Conservation (phyloP, 345 rosid species). For the Geranium brycei region DNA sequence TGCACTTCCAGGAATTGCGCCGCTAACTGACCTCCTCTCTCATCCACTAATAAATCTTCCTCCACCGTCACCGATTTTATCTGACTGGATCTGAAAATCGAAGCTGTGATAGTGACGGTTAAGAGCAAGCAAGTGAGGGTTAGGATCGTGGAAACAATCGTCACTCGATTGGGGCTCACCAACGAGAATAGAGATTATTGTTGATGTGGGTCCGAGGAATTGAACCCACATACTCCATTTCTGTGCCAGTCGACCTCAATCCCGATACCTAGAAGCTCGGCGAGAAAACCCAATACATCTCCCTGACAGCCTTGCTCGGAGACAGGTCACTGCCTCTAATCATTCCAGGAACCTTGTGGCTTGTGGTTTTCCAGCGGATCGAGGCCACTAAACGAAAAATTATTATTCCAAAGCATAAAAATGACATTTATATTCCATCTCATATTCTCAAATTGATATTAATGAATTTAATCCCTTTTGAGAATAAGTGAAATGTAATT, state of each 20-base stretch:
- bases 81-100: constrained; percentile 42
- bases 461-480: no score
- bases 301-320: constrained; percentile 53
- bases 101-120: constrained; percentile 26
- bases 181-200: constrained; percentile 43
- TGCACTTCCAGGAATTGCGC: no score
- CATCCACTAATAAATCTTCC: no score
- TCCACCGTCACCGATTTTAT: constrained; percentile 27
- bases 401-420: no score
- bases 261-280: constrained; percentile 29
- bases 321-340: no score
- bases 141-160: constrained; percentile 36
- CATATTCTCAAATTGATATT: no score
- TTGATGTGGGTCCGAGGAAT: constrained; percentile 44
- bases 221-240: constrained; percentile 64
- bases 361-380: no score
- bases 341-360: no score
- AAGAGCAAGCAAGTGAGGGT: constrained; percentile 42
- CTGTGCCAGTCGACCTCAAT: constrained; percentile 34
- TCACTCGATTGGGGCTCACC: constrained; percentile 23
- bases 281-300: constrained; percentile 42
- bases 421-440: no score
- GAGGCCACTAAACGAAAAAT: no score
- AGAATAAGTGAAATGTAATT: no score
- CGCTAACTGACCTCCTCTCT: no score